phyloP scores from a whole-genome alignment of 2,329 filamentous ascomycete species.

The Moelleriella libera region DNA sequence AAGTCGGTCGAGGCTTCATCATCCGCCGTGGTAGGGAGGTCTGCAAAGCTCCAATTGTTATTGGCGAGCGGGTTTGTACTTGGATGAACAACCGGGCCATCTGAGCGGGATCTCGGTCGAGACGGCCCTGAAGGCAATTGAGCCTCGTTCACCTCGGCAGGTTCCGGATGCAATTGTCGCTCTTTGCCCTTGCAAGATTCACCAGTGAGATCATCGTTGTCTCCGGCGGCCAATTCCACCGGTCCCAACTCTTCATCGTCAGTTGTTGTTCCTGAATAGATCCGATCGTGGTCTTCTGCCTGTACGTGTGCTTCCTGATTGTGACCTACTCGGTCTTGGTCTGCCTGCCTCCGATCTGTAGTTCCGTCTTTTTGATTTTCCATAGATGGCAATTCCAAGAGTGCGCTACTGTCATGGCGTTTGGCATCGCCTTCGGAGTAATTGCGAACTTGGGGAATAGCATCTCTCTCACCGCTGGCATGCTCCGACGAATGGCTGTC shows the following conservation, averaged over 20 bases:
- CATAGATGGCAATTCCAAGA: too few relatives aligned
- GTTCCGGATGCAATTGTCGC: too few relatives aligned
- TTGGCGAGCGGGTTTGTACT: conserved; percentile 38
- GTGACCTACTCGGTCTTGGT: not conserved
- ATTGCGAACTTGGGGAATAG: too few relatives aligned
- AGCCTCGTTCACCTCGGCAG: not conserved
- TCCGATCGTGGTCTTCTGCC: not conserved
- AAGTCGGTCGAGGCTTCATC: conserved; percentile 1
- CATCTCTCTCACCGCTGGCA: too few relatives aligned
- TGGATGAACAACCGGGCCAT: conserved; percentile 32
- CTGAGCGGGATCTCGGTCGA: conserved; percentile 40
- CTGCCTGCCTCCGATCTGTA: too few relatives aligned
- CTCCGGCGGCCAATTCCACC: conserved; percentile 5
- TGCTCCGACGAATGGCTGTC: too few relatives aligned
- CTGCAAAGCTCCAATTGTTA: conserved; percentile 46
- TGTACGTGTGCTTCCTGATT: not conserved
- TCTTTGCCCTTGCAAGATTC: too few relatives aligned
- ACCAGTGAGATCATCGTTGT: not conserved
- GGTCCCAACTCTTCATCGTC: conserved; percentile 9
- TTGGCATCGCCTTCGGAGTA: too few relatives aligned
- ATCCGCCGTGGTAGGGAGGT: conserved; percentile 16
- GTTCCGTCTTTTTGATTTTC: too few relatives aligned
- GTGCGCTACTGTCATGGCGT: too few relatives aligned
- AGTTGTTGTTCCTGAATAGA: not conserved
- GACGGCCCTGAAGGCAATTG: conserved; percentile 9